Conservation (phyloP, 2,329 filamentous ascomycete genomes). For the Aspergillus arachidicola region DNA sequence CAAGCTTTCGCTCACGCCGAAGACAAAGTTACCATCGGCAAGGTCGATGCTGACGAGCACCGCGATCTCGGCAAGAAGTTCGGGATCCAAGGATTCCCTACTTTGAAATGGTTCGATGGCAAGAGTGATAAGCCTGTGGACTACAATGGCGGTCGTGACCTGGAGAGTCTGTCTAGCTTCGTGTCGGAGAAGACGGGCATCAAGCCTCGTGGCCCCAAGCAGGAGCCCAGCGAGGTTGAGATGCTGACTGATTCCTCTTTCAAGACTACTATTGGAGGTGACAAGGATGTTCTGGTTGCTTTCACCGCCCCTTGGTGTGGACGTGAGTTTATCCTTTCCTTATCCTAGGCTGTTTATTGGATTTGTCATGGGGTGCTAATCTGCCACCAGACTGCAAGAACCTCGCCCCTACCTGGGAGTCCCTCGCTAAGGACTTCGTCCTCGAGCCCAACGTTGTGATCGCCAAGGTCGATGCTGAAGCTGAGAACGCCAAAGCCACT, state of each 20-base stretch:
- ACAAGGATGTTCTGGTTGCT: conserved; percentile 89
- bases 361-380: neutral
- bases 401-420: conserved; percentile 89
- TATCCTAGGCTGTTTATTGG: neutral
- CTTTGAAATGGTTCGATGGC: conserved; percentile 96
- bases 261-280: conserved; percentile 73
- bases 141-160: conserved; percentile 82
- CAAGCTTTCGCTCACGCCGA: conserved; percentile 71
- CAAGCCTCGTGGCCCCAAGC: conserved; percentile 67
- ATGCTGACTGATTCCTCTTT: conserved; percentile 82
- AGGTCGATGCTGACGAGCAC: conserved; percentile 93
- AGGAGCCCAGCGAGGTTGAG: conserved; percentile 72
- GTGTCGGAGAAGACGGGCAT: conserved; percentile 84
- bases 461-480: conserved; percentile 94
- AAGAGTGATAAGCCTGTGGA: conserved; percentile 83
- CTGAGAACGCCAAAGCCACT: conserved; percentile 77
- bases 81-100: conserved; percentile 92
- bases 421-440: conserved; percentile 77
- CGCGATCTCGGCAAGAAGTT: conserved; percentile 81
- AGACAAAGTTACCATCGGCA: conserved; percentile 82
- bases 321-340: conserved; percentile 65
- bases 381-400: conserved; percentile 82
- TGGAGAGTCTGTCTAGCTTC: conserved; percentile 81
- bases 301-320: conserved; percentile 99
- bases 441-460: conserved; percentile 78